Percentiles rank a stretch among this genome's conserved stretches.
Conservation (phyloP, 768 basidiomycete species). For the Lactarius pseudohatsudake region DNA sequence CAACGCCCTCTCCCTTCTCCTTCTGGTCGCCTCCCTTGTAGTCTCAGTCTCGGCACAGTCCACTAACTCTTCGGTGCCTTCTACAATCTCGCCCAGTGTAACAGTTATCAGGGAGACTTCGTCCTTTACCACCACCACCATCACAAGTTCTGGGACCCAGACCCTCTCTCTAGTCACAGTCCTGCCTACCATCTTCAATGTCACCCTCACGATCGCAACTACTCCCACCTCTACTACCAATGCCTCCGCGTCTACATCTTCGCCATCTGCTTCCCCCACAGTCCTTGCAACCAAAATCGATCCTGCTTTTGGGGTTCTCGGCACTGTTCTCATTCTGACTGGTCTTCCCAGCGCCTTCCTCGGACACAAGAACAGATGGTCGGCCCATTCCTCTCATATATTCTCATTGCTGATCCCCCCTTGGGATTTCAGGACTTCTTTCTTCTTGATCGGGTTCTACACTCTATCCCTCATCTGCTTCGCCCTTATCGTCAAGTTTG, state of each 20-base stretch:
- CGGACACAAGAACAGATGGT: conserved; percentile 97
- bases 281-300: conserved; percentile 66
- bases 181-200: conserved; percentile 61
- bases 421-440: conserved; percentile 66
- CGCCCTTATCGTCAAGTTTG: conserved; percentile 85
- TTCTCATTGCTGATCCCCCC: conserved; percentile 27
- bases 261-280: conserved; percentile 40
- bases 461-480: conserved; percentile 81
- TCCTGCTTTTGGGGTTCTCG: conserved; percentile 87
- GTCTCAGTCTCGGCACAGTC: conserved; percentile 28
- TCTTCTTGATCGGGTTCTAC: conserved; percentile 93
- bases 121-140: conserved; percentile 48
- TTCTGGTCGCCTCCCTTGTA: conserved; percentile 32
- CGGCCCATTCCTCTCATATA: conserved; percentile 34
- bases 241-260: conserved; percentile 33
- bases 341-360: conserved; percentile 88
- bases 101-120: conserved; percentile 52
- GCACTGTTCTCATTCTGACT: conserved; percentile 83
- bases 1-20: conserved; percentile 24
- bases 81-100: conserved; percentile 33
- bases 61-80: conserved; percentile 12
- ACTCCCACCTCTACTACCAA: conserved; percentile 43
- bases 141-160: conserved; percentile 44
- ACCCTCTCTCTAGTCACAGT: conserved; percentile 52
- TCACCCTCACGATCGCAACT: conserved; percentile 54